Evolutionary conservation across 169 alveolate species (phyloP).

Genomic region (Plasmodium malariae): DNA sequence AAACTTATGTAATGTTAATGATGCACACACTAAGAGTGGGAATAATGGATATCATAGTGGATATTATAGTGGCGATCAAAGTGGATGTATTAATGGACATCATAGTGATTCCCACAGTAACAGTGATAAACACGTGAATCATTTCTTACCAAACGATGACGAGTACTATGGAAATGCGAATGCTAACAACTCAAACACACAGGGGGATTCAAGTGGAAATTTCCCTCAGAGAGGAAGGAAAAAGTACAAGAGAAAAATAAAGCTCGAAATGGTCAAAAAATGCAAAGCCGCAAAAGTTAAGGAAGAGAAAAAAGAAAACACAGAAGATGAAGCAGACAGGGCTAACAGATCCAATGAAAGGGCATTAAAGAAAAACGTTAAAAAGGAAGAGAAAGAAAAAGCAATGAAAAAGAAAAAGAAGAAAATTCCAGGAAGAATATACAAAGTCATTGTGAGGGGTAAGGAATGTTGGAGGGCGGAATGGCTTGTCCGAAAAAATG

Average conservation of each 20-base stretch:
- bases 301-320: neutral
- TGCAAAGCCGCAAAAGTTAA: neutral
- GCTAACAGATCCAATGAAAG: neutral
- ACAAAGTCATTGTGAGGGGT: slow-evolving; percentile 68
- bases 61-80: neutral
- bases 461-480: slow-evolving; percentile 77
- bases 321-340: neutral
- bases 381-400: slow-evolving; percentile 2
- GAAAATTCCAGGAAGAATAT: slow-evolving; percentile 63
- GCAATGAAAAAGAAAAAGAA: slow-evolving; percentile 40
- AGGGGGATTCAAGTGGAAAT: neutral
- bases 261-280: neutral
- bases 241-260: slow-evolving; percentile 8
- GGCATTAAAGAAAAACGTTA: slow-evolving; percentile 1
- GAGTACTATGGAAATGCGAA: neutral
- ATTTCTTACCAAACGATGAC: neutral
- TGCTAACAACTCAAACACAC: neutral
- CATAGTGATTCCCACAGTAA: neutral
- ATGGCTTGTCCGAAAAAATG: slow-evolving; percentile 31
- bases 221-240: neutral
- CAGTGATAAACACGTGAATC: neutral
- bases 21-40: neutral
- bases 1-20: no score
- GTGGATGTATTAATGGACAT: no score
- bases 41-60: neutral